Conservation (phyloP, 2,329 filamentous ascomycete genomes). For the Pyricularia grisea region DNA sequence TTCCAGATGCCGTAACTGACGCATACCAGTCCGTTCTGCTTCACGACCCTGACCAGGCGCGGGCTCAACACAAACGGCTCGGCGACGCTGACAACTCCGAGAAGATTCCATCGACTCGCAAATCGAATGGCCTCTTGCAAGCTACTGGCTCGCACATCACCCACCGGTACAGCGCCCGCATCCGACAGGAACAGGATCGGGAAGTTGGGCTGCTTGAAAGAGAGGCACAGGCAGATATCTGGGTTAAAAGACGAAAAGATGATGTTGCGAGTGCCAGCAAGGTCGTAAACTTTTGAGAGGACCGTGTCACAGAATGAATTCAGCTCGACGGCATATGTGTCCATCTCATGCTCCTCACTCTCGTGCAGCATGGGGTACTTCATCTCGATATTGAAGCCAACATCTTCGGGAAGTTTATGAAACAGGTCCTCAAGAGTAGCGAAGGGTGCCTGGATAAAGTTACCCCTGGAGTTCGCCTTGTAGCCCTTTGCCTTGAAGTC, state of each 20-base stretch:
- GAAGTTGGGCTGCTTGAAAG: conserved; percentile 95
- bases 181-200: conserved; percentile 93
- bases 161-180: conserved; percentile 69
- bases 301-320: conserved; percentile 97
- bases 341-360: conserved; percentile 92
- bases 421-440: conserved; percentile 93
- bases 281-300: conserved; percentile 79
- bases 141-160: conserved; percentile 82
- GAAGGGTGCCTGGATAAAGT: conserved; percentile 93
- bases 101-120: conserved; percentile 85
- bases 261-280: conserved; percentile 74
- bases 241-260: conserved; percentile 98
- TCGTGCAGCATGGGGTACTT: conserved; percentile 99
- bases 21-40: conserved; percentile 87
- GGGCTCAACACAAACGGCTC: conserved; percentile 86
- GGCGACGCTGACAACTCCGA: conserved; percentile 84
- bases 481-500: conserved; percentile 93
- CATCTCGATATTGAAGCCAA: conserved; percentile 98
- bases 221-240: conserved; percentile 87
- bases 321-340: conserved; percentile 88
- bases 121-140: conserved; percentile 95
- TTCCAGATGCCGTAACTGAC: conserved; percentile 90
- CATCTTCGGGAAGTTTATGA: conserved; percentile 65
- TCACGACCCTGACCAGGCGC: conserved; percentile 81
- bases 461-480: conserved; percentile 89